A percentile compares a stretch with the other conserved stretches of the same genome.
Conservation (phyloP, 768 basidiomycete genomes). For the Floccularia luteovirens region DNA sequence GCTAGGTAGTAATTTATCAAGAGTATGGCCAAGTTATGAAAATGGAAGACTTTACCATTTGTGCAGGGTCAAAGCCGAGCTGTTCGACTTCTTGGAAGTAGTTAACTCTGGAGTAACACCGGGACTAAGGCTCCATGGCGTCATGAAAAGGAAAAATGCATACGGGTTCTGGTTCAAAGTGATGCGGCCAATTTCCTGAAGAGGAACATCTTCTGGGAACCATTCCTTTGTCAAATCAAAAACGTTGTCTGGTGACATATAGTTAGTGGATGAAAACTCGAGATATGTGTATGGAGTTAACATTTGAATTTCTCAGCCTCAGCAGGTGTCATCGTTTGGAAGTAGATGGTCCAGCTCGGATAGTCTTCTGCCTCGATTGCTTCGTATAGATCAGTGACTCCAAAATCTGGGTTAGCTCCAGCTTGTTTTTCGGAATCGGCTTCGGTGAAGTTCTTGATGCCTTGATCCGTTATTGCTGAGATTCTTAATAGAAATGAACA, state of each 20-base stretch:
- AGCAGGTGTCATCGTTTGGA: conserved; percentile 44
- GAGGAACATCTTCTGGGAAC: conserved; percentile 22
- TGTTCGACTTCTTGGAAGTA: conserved; percentile 31
- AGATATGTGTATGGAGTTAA: conserved; percentile 7
- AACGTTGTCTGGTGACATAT: conserved; percentile 43
- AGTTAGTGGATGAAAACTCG: no score
- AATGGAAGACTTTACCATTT: conserved; percentile 25
- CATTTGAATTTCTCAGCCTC: conserved; percentile 40
- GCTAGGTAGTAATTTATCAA: conserved; percentile 1
- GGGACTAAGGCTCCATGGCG: neutral
- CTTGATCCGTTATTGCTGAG: conserved; percentile 14
- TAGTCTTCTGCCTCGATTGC: conserved; percentile 44
- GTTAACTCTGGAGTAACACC: conserved; percentile 4
- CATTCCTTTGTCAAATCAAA: conserved; percentile 43
- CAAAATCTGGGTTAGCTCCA: conserved; percentile 43
- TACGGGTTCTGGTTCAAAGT: conserved; percentile 29
- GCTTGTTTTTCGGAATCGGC: conserved; percentile 23
- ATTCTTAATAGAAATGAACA: conserved; percentile 27
- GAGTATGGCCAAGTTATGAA: no score
- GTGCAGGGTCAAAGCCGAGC: conserved; percentile 40
- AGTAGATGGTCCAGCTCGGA: conserved; percentile 52
- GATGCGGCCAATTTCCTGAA: conserved; percentile 27
- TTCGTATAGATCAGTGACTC: conserved; percentile 45
- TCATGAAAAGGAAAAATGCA: conserved; percentile 6
- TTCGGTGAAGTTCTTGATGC: conserved; percentile 24